These are phyloP conservation scores for Exsudoporus floridanus DNA, from an alignment of 1,284 basidiomycete genomes.

Conservation along the genomic window DNA sequence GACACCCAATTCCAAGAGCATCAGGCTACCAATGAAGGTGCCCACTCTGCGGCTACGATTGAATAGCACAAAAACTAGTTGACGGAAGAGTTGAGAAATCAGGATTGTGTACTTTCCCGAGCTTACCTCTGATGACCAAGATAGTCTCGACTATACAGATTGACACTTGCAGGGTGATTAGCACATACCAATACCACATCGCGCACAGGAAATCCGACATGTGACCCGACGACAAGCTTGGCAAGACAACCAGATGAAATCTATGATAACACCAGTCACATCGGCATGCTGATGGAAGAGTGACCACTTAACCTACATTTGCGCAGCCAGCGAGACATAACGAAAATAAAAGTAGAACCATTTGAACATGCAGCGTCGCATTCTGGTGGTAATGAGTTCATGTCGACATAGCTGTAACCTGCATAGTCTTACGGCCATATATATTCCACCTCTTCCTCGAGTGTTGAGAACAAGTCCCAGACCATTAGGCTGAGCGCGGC, in stretches of 20 bases:
- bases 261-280: conserved; percentile 4
- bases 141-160: conserved; percentile 12
- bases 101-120: too few relatives aligned
- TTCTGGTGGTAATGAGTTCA: conserved; percentile 10
- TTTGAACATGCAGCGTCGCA: conserved; percentile 14
- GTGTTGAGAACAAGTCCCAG: conserved; percentile 10
- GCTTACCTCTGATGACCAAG: conserved; percentile 22
- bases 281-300: not conserved
- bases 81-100: not conserved
- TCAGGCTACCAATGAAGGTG: conserved; percentile 9
- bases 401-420: not conserved
- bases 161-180: conserved; percentile 1
- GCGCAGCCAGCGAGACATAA: conserved; percentile 13
- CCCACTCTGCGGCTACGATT: conserved; percentile 18
- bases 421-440: conserved; percentile 24
- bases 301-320: conserved; percentile 15
- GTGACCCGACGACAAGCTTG: conserved; percentile 14
- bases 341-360: conserved; percentile 27
- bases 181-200: conserved; percentile 18
- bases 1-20: conserved; percentile 9
- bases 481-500: not conserved
- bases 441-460: conserved; percentile 17
- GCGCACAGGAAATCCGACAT: conserved; percentile 7
- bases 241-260: conserved; percentile 11
- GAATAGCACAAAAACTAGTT: conserved; percentile 27